These are phyloP conservation scores for Bryoglossum gracile DNA, from an alignment of 495 filamentous ascomycete genomes.

Conservation along the genomic window DNA sequence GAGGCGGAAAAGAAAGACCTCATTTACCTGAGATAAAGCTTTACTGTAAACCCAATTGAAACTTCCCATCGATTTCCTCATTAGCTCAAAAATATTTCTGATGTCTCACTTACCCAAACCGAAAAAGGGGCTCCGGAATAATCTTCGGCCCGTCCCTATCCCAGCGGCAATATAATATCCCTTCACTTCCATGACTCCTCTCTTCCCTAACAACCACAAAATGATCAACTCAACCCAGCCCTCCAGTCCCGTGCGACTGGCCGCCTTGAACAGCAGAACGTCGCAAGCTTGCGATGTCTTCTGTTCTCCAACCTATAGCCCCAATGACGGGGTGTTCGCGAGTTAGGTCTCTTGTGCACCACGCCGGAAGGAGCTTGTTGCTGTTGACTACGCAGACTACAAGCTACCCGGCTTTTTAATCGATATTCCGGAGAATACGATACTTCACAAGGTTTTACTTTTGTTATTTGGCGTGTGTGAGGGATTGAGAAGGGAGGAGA, in stretches of 20 bases:
- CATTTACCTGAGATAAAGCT: too few species aligned
- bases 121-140: slow-evolving; percentile 2
- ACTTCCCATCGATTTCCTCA: too few species aligned
- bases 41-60: too few species aligned
- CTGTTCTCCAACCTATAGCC: slow-evolving; percentile 49
- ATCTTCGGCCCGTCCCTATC: slow-evolving; percentile 1
- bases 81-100: too few species aligned
- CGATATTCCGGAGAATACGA: too few species aligned
- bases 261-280: slow-evolving; percentile 22
- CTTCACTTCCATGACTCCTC: slow-evolving; percentile 8
- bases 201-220: slow-evolving; percentile 16
- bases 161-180: slow-evolving; percentile 1
- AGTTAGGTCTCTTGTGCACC: slow-evolving; percentile 41
- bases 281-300: slow-evolving; percentile 37
- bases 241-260: slow-evolving; percentile 29
- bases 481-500: slow-evolving; percentile 1
- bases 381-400: too few species aligned
- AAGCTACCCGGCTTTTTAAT: too few species aligned
- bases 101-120: too few species aligned
- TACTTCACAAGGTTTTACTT: slow-evolving; percentile 13
- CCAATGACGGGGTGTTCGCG: slow-evolving; percentile 62
- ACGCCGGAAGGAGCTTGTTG: slow-evolving; percentile 34
- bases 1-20: too few species aligned
- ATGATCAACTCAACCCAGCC: slow-evolving; percentile 27
- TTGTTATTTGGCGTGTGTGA: slow-evolving; percentile 13